A percentile compares a stretch with the other conserved stretches of the same genome.
These are phyloP conservation scores for Pezicula radicicola DNA, from an alignment of 2,329 filamentous ascomycete species.

Conservation along the genomic window DNA sequence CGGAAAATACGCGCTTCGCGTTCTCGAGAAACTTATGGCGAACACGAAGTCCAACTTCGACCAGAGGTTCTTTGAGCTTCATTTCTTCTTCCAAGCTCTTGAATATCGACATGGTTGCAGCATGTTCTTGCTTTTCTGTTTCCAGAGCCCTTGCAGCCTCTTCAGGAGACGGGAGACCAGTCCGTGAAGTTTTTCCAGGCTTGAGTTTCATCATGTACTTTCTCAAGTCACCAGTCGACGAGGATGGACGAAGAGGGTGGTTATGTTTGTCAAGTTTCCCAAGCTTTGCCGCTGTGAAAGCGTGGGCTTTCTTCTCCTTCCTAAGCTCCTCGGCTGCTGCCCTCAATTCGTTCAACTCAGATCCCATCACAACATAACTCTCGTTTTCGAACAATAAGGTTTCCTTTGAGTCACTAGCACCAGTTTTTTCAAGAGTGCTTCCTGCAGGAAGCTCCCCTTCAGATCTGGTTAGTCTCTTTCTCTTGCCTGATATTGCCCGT, in stretches of 20 bases:
- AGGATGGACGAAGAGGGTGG: not conserved
- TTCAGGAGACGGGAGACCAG: not conserved
- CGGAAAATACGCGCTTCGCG: not conserved
- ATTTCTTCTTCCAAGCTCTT: not conserved
- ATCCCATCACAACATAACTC: not conserved
- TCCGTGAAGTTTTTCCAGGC: not conserved
- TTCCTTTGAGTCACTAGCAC: not conserved
- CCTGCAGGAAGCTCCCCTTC: not conserved
- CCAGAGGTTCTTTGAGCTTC: not conserved
- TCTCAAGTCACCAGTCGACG: not conserved
- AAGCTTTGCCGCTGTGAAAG: not conserved
- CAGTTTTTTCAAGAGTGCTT: not conserved
- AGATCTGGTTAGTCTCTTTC: not conserved
- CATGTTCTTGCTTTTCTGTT: not conserved
- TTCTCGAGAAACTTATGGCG: not conserved
- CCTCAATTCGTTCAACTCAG: not conserved
- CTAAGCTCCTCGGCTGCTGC: not conserved
- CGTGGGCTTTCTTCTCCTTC: not conserved
- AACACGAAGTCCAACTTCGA: not conserved
- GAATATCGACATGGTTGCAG: not conserved
- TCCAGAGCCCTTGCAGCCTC: not conserved
- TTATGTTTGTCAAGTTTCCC: not conserved
- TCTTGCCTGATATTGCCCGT: not conserved
- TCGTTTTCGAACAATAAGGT: not conserved
- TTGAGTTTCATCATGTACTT: constrained; percentile 1